Conservation (phyloP, 305 asterid species). For the Vinca major region DNA sequence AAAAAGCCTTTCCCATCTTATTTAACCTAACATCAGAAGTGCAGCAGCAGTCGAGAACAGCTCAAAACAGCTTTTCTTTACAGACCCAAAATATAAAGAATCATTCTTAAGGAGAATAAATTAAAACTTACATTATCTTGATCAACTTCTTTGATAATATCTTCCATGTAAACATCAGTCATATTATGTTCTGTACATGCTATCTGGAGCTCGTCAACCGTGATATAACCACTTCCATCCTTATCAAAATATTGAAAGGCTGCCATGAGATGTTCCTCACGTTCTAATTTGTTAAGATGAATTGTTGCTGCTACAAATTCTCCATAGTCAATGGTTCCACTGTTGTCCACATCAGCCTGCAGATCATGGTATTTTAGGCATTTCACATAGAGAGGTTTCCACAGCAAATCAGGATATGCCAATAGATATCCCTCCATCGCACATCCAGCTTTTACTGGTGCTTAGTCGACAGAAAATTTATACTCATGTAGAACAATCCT, state of each 20-base stretch:
- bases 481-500: background rate
- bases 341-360: conserved; percentile 98
- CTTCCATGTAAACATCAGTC: conserved; percentile 67
- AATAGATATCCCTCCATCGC: background rate
- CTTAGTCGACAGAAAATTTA: background rate
- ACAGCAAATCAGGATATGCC: background rate
- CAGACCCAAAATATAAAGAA: background rate
- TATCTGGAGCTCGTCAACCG: conserved; percentile 93
- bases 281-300: conserved; percentile 87
- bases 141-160: conserved; percentile 93
- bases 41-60: too few species aligned
- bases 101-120: background rate
- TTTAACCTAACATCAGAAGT: too few species aligned
- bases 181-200: conserved; percentile 79
- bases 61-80: too few species aligned
- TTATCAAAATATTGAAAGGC: conserved; percentile 93
- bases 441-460: background rate
- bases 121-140: conserved; percentile 75
- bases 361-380: conserved; percentile 13
- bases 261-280: conserved; percentile 89
- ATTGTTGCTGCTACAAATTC: conserved; percentile 94
- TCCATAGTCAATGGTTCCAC: conserved; percentile 95
- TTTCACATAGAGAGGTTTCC: too few species aligned
- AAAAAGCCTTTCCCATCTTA: too few species aligned
- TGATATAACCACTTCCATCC: conserved; percentile 95